Evolutionary conservation across 495 filamentous ascomycete genomes (phyloP).

Genomic region (Talaromyces ruber): DNA sequence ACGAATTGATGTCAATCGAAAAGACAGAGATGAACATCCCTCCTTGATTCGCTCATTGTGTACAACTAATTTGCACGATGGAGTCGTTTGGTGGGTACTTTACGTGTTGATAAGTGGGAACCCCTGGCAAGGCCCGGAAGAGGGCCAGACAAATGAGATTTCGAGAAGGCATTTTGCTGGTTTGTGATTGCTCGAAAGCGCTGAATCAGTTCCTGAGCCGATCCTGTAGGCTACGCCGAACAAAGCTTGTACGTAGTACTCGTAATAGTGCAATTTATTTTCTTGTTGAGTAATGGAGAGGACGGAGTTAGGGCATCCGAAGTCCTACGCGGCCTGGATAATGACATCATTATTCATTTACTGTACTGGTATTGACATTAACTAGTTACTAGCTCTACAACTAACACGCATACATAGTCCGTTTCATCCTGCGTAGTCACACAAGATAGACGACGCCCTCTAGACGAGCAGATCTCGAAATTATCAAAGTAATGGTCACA

Average conservation of each 20-base stretch:
- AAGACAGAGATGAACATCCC: not conserved
- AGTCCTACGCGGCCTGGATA: too few species aligned
- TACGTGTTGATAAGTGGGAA: not conserved
- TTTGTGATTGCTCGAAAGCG: not conserved
- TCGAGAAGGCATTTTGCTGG: not conserved
- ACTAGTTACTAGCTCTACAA: too few species aligned
- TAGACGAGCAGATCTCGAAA: too few species aligned
- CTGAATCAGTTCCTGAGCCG: not conserved
- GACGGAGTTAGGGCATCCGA: too few species aligned
- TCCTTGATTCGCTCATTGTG: not conserved
- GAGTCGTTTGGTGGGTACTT: not conserved
- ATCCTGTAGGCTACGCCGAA: not conserved
- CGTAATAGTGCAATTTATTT: too few species aligned
- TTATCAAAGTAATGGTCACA: too few species aligned
- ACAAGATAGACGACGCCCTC: too few species aligned
- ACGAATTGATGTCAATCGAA: not conserved
- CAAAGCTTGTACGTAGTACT: not conserved
- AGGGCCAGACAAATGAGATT: not conserved
- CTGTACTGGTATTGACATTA: too few species aligned
- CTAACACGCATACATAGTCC: too few species aligned
- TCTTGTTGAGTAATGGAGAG: too few species aligned
- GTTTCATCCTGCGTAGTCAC: too few species aligned
- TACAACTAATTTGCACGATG: not conserved
- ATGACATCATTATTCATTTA: too few species aligned
- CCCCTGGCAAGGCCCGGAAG: not conserved